Evolutionary conservation across 192 early-diverging fungal genomes (phyloP), one percentile per base, ranked within the genome.

Genomic region (Entophlyctis helioformis): DNA sequence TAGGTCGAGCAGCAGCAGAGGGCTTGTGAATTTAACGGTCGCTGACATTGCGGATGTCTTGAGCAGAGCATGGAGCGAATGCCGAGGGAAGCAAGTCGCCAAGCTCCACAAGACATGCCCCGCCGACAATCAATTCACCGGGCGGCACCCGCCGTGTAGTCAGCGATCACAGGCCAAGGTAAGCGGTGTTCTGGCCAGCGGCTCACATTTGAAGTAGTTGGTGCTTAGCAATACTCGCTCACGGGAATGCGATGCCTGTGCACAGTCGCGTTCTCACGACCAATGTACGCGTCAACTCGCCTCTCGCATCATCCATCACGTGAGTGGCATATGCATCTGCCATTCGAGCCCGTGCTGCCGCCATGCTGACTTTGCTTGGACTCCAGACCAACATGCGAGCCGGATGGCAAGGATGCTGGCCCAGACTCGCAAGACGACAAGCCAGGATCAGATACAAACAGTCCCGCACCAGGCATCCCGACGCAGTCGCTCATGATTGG

Each of bases 231-330:
- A n/a, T n/a, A n/a, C n/a, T n/a, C n/a, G n/a, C n/a, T n/a, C n/a
- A n/a, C n/a, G n/a, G n/a, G n/a, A n/a, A n/a, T n/a, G n/a, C n/a
- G n/a, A n/a, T n/a, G n/a, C n/a, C n/a, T n/a, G n/a, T n/a, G n/a
- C n/a, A n/a, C n/a, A n/a, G n/a, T n/a, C n/a, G n/a, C n/a, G n/a
- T n/a, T n/a, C n/a, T n/a, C n/a, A n/a, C n/a, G 18, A 40, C 52
- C 22, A 34, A 41, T 9, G 56, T 59, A 35, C 56, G 57, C 32
- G 52, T 64, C 24, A 64, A 55, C 40, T 62, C 57, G 39, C 62
- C 62, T 13, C 44, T 64, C 10, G 63, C 62, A 1, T 47, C 57
- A 10, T 54, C 56, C 26, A 48, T 51, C 1, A 42, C 29, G 33
- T 51, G 48, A 33, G 38, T 21, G 10, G 50, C 39, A 19, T 42